Base-by-base conservation (phyloP, 129 eudicot species). In the Pittosporum tobira region DNA sequence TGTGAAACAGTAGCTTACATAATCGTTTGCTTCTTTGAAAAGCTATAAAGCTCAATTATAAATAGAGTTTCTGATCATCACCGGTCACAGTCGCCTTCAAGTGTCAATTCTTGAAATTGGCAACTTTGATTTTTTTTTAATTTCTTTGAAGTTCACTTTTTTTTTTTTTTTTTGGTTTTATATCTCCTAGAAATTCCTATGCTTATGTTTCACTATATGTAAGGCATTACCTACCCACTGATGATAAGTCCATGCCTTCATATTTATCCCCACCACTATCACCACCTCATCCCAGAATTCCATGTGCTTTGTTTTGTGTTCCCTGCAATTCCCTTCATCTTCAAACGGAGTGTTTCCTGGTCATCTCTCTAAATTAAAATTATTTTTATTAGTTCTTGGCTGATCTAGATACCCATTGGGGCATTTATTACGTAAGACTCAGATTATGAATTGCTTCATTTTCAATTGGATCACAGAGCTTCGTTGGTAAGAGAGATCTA, bases 261-360 rank as follows among this genome's bases (percentile, higher is more conserved):
- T 73, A 60, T 66, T n/a, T 51, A 66, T 20, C 64, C 50, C 69
- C 52, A 56, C 26, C 66, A n/a, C 44, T 55, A 53, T 34, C 40
- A 34, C 61, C 51, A 46, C 66, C 26, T 15, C n/a, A 57, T 61
- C 57, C 54, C 77, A 64, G 58, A 63, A 47, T 42, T 72, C 61
- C 79, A 74, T 74, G 78, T 73, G 73, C 68, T 45, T 66, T 43
- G 61, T 23, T 57, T 31, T 63, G 24, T 56, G 45, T 51, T 31
- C 19, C 80, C 73, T 80, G 80, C 58, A 38, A 62, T 62, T 71
- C 74, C 77, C 78, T 83, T 76, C 73, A 73, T 26, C 73, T 76
- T 71, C 70, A 71, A 84, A 65, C 31, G 51, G 75, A 51, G 48
- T 2, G 31, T 47, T 57, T 49, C 49, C 54, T 7, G 40, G 22